These are phyloP conservation scores for Aspergillus asperescens DNA, from an alignment of 495 filamentous ascomycete species.

Conservation along the genomic window DNA sequence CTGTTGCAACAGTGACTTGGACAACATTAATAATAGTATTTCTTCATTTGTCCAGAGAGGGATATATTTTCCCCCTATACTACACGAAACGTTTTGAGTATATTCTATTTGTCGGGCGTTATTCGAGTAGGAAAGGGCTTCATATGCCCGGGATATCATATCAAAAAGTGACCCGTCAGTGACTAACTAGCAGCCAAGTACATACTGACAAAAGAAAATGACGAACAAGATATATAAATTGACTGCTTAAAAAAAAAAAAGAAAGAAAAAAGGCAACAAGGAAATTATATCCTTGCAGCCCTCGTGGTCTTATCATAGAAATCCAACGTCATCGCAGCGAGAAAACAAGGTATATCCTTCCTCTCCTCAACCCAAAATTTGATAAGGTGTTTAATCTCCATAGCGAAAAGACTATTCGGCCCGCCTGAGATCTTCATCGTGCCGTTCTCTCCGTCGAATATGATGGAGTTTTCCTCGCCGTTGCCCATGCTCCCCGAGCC, in stretches of 20 bases:
- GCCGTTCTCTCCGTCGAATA: constrained; percentile 93
- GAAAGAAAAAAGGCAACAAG: background rate
- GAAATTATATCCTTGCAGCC: constrained; percentile 39
- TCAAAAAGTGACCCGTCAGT: no score
- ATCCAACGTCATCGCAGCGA: constrained; percentile 83
- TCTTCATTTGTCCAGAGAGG: no score
- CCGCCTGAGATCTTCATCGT: constrained; percentile 97
- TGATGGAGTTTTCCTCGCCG: constrained; percentile 67
- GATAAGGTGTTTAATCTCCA: constrained; percentile 74
- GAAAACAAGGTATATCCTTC: constrained; percentile 85
- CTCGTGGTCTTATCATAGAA: constrained; percentile 80
- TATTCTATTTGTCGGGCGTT: no score
- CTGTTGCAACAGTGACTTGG: no score
- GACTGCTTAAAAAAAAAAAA: background rate
- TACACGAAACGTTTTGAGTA: no score
- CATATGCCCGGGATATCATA: no score
- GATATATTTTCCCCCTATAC: no score
- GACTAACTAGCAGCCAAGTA: no score
- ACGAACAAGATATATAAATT: background rate
- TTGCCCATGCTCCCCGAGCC: constrained; percentile 56
- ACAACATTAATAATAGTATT: no score
- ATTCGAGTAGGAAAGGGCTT: no score
- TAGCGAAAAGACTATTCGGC: constrained; percentile 76
- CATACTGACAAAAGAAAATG: background rate
- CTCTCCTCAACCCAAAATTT: constrained; percentile 91